Percentiles rank a stretch among this genome's conserved stretches.
Evolutionary conservation across 2,329 filamentous ascomycete genomes (phyloP).

Genomic region (Scortechinia acanthostroma): DNA sequence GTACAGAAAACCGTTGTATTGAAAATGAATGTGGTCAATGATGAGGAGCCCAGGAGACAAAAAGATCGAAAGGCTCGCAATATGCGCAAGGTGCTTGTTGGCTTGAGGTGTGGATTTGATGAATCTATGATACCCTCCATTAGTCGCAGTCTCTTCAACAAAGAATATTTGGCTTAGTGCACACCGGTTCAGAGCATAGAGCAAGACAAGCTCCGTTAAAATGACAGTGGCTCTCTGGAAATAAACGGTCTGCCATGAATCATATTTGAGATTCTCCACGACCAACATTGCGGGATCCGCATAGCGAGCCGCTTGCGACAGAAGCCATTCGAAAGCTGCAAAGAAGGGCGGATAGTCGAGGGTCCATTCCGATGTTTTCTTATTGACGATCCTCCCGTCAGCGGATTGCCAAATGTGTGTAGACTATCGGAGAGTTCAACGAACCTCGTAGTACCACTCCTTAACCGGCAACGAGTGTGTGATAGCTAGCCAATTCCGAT

Average conservation of each 20-base stretch:
- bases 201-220: slow-evolving; percentile 72
- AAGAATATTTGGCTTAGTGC: slow-evolving; percentile 2
- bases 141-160: too few species aligned
- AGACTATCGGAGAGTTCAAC: too few species aligned
- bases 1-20: slow-evolving; percentile 97
- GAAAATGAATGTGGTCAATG: slow-evolving; percentile 97
- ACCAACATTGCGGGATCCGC: slow-evolving; percentile 76
- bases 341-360: slow-evolving; percentile 98
- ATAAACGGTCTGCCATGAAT: slow-evolving; percentile 87
- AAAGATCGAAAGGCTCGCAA: slow-evolving; percentile 79
- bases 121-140: slow-evolving; percentile 41
- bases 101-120: slow-evolving; percentile 61
- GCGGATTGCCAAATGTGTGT: too few species aligned
- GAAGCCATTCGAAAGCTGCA: slow-evolving; percentile 88
- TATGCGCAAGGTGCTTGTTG: slow-evolving; percentile 73
- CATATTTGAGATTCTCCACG: slow-evolving; percentile 74
- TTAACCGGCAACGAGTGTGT: slow-evolving; percentile 80
- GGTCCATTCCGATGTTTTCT: slow-evolving; percentile 98
- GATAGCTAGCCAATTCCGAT: slow-evolving; percentile 96
- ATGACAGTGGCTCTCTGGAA: slow-evolving; percentile 91
- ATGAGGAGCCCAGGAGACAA: slow-evolving; percentile 89
- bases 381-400: background rate
- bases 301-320: slow-evolving; percentile 74
- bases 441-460: slow-evolving; percentile 76
- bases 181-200: slow-evolving; percentile 69